phyloP scores from a whole-genome alignment of 1,284 basidiomycete genomes.

The Pholiota adiposa region DNA sequence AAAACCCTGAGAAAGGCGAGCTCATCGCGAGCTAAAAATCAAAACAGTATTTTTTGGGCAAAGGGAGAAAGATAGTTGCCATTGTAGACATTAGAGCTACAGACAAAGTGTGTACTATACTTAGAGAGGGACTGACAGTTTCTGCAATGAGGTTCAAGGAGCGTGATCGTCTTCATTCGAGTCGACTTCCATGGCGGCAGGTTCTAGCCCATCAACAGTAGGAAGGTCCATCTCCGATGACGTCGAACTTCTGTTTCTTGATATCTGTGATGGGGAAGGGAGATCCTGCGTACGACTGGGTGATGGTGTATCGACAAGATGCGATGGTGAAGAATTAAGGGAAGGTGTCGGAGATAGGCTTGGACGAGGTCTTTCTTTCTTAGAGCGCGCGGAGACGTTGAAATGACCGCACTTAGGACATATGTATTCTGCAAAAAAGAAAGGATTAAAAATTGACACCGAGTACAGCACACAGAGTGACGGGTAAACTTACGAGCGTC shows the following conservation, averaged over 20 bases:
- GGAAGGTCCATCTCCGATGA: slow-evolving; percentile 26
- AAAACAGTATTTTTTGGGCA: neutral
- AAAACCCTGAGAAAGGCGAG: neutral
- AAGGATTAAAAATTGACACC: neutral
- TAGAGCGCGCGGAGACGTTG: slow-evolving; percentile 36
- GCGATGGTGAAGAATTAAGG: slow-evolving; percentile 17
- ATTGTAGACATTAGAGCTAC: neutral
- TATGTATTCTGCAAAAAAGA: slow-evolving; percentile 32
- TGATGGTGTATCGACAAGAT: slow-evolving; percentile 5
- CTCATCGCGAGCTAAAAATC: neutral
- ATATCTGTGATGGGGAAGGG: slow-evolving; percentile 10
- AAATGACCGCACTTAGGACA: slow-evolving; percentile 42
- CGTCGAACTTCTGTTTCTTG: neutral
- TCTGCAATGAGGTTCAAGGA: neutral
- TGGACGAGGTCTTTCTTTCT: slow-evolving; percentile 21
- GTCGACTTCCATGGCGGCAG: slow-evolving; percentile 33
- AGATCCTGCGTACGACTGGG: neutral
- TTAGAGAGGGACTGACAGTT: slow-evolving; percentile 3
- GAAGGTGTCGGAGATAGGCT: slow-evolving; percentile 20
- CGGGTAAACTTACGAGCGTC: slow-evolving; percentile 75
- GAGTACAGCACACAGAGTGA: neutral
- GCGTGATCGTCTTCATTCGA: slow-evolving; percentile 6
- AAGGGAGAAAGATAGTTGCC: neutral
- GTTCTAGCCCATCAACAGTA: slow-evolving; percentile 30
- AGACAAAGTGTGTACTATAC: neutral